A percentile compares a stretch with the other conserved stretches of the same genome.
Evolutionary conservation across 768 basidiomycete genomes (phyloP).

Genomic region (Auriculariales sp.): DNA sequence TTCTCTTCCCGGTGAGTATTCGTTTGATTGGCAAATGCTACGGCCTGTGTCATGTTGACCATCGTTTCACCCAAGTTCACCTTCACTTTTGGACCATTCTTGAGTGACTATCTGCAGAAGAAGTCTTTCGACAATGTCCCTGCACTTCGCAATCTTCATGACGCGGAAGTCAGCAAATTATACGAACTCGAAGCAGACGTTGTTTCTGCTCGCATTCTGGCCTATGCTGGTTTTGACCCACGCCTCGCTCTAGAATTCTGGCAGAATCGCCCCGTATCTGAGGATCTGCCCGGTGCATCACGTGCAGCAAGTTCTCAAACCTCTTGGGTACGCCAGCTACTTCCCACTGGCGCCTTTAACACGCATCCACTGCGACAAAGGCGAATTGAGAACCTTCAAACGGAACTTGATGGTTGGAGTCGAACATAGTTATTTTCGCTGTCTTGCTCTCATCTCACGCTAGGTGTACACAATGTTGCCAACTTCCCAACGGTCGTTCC

Average conservation of each 20-base stretch:
- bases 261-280: slow-evolving; percentile 17
- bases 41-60: not conserved
- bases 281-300: slow-evolving; percentile 20
- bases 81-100: slow-evolving; percentile 60
- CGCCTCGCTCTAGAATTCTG: slow-evolving; percentile 71
- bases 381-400: not conserved
- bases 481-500: no score
- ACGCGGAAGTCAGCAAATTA: slow-evolving; percentile 22
- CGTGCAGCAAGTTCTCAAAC: slow-evolving; percentile 6
- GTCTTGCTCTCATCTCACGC: no score
- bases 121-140: not conserved
- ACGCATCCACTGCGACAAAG: not conserved
- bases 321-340: not conserved
- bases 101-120: slow-evolving; percentile 67
- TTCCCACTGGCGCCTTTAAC: no score
- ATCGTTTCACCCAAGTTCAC: not conserved
- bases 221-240: slow-evolving; percentile 84
- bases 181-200: slow-evolving; percentile 91
- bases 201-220: slow-evolving; percentile 78
- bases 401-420: not conserved
- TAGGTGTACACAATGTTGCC: no score
- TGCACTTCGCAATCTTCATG: not conserved
- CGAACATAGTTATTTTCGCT: no score
- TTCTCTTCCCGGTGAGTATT: slow-evolving; percentile 82
- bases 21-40: slow-evolving; percentile 19